Percentiles rank a stretch among this genome's conserved stretches.
Conservation (phyloP, 2,329 filamentous ascomycete genomes). For the Purpureocillium lavendulum region DNA sequence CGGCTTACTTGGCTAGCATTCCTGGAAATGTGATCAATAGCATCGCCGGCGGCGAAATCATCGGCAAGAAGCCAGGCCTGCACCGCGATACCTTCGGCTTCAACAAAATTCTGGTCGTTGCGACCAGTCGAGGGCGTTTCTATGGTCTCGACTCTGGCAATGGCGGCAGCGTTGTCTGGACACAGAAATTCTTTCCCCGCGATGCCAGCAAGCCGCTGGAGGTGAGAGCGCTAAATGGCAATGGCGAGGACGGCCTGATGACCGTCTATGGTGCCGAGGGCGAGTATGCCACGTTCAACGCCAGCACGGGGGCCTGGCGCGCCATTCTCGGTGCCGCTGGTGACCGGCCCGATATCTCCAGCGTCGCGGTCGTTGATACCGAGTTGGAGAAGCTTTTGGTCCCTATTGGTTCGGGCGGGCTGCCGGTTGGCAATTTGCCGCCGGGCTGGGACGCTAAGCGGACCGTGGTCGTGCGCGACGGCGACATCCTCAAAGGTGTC, state of each 20-base stretch:
- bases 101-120: constrained; percentile 74
- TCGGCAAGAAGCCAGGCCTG: constrained; percentile 35
- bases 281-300: constrained; percentile 50
- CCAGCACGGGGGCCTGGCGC: constrained; percentile 42
- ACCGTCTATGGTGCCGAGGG: constrained; percentile 53
- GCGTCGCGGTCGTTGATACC: constrained; percentile 44
- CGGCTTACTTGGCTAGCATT: constrained; percentile 61
- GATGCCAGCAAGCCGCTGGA: constrained; percentile 50
- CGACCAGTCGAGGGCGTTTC: constrained; percentile 69
- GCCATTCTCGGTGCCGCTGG: constrained; percentile 21
- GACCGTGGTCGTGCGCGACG: constrained; percentile 42
- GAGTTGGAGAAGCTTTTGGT: constrained; percentile 44
- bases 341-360: constrained; percentile 15
- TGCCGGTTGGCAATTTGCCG: constrained; percentile 34
- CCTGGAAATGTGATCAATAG: constrained; percentile 61
- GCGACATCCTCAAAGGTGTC: constrained; percentile 46
- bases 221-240: constrained; percentile 57
- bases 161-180: constrained; percentile 70
- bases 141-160: constrained; percentile 73
- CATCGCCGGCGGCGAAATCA: constrained; percentile 48
- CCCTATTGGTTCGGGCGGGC: constrained; percentile 41
- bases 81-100: constrained; percentile 75
- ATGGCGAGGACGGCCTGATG: constrained; percentile 47
- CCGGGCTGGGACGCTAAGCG: constrained; percentile 39
- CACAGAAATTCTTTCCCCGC: constrained; percentile 52